These are phyloP conservation scores for Aureoboletus auriporus DNA, from an alignment of 768 basidiomycete genomes.

Conservation along the genomic window DNA sequence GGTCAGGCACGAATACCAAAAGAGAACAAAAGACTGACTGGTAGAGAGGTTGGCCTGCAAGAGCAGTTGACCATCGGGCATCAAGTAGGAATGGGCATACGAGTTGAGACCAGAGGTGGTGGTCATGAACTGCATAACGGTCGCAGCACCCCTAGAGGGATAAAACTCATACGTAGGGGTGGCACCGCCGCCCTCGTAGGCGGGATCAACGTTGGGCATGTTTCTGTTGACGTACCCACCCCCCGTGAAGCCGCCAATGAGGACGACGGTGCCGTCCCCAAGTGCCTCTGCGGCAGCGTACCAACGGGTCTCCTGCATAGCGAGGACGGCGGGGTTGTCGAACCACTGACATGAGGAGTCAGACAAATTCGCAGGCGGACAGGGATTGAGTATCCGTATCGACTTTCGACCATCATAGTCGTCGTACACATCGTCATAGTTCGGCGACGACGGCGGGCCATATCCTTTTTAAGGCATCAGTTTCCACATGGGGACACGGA, in stretches of 20 bases:
- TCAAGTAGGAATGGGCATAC: conserved; percentile 68
- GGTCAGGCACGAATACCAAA: background rate
- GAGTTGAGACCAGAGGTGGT: conserved; percentile 75
- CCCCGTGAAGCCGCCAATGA: conserved; percentile 74
- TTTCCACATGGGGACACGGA: conserved; percentile 16
- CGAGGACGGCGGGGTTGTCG: conserved; percentile 57
- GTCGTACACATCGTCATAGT: conserved; percentile 59
- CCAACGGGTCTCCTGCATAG: conserved; percentile 68
- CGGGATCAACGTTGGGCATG: conserved; percentile 60
- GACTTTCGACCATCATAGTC: conserved; percentile 79
- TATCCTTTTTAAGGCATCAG: conserved; percentile 31
- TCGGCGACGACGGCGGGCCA: conserved; percentile 23
- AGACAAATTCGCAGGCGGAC: conserved; percentile 43
- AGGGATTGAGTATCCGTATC: conserved; percentile 79
- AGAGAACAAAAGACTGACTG: conserved; percentile 39
- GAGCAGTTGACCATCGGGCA: conserved; percentile 71
- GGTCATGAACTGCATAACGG: conserved; percentile 60
- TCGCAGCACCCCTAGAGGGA: conserved; percentile 52
- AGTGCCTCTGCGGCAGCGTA: conserved; percentile 70
- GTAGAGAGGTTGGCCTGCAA: conserved; percentile 76
- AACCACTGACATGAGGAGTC: conserved; percentile 60
- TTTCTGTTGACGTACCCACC: conserved; percentile 79
- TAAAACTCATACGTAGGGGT: conserved; percentile 83
- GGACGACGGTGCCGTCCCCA: conserved; percentile 68
- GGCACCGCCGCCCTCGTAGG: conserved; percentile 55